phyloP scores from a whole-genome alignment of 139 green algal species.

The Micractinium sp. region DNA sequence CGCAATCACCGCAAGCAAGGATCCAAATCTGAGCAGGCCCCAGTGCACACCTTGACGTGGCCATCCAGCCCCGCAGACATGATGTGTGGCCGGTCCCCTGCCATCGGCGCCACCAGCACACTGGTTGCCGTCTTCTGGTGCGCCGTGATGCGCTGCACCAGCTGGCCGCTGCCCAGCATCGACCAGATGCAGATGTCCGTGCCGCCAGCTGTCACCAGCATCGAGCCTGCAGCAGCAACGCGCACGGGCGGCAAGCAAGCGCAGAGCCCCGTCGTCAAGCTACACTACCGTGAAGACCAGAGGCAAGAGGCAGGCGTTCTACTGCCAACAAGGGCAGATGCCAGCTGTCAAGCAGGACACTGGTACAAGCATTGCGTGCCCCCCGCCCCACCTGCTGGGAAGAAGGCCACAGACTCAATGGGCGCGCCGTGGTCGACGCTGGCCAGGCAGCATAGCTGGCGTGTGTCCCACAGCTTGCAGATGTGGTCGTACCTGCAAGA shows the following conservation, averaged over 20 bases:
- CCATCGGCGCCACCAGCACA: slow-evolving; percentile 63
- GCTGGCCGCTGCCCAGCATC: slow-evolving; percentile 73
- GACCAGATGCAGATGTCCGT: slow-evolving; percentile 88
- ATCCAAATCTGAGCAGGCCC: no score
- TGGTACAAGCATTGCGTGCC: background rate
- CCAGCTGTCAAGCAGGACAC: background rate
- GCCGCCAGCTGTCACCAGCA: slow-evolving; percentile 81
- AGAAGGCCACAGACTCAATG: slow-evolving; percentile 84
- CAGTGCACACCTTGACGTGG: slow-evolving; percentile 91
- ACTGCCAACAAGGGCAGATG: background rate
- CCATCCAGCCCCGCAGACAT: slow-evolving; percentile 91
- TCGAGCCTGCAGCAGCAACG: slow-evolving; percentile 50
- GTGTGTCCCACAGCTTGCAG: slow-evolving; percentile 87
- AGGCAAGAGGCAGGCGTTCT: background rate
- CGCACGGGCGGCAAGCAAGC: background rate
- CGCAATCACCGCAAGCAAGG: no score
- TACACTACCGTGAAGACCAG: background rate
- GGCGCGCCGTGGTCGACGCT: slow-evolving; percentile 81
- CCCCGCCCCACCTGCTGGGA: slow-evolving; percentile 64
- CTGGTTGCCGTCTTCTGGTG: slow-evolving; percentile 96
- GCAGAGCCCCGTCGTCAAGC: background rate
- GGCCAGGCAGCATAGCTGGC: slow-evolving; percentile 45
- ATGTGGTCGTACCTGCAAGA: slow-evolving; percentile 83
- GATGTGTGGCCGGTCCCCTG: slow-evolving; percentile 77
- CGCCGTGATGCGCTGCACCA: slow-evolving; percentile 77